phyloP scores from a whole-genome alignment of 1,139 yeast genomes.

The Yamadazyma siamensis region DNA sequence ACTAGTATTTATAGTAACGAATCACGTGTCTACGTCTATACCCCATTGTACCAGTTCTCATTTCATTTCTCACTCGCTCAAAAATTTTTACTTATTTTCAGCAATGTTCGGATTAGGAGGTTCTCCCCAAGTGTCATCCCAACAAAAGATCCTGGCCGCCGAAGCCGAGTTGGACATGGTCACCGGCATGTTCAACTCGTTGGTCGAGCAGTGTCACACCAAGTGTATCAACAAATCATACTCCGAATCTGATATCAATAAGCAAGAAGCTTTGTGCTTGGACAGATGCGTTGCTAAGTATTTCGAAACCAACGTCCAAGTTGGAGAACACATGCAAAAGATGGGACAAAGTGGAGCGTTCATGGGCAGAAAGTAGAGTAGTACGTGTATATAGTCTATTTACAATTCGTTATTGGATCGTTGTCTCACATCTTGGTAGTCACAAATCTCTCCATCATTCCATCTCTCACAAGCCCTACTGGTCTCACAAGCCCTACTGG shows the following conservation, averaged over 20 bases:
- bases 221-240: conserved; percentile 76
- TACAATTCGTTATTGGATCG: too few relatives aligned
- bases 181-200: conserved; percentile 93
- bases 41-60: too few relatives aligned
- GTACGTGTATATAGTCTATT: too few relatives aligned
- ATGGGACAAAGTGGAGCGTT: conserved; percentile 59
- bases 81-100: conserved; percentile 6
- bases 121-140: conserved; percentile 68
- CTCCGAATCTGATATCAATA: conserved; percentile 73
- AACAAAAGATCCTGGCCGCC: conserved; percentile 66
- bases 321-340: conserved; percentile 86
- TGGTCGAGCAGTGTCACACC: conserved; percentile 78
- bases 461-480: too few relatives aligned
- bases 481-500: too few relatives aligned
- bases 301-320: conserved; percentile 93
- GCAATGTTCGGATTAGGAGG: conserved; percentile 81
- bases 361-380: conserved; percentile 42
- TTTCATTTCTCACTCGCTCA: too few relatives aligned
- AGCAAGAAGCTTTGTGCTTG: conserved; percentile 84
- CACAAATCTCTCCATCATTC: too few relatives aligned
- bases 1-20: too few relatives aligned
- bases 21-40: too few relatives aligned
- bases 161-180: conserved; percentile 97
- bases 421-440: too few relatives aligned
- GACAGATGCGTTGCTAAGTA: conserved; percentile 98